phyloP scores from a whole-genome alignment of 2,329 filamentous ascomycete genomes.

The Aureobasidium sp. region DNA sequence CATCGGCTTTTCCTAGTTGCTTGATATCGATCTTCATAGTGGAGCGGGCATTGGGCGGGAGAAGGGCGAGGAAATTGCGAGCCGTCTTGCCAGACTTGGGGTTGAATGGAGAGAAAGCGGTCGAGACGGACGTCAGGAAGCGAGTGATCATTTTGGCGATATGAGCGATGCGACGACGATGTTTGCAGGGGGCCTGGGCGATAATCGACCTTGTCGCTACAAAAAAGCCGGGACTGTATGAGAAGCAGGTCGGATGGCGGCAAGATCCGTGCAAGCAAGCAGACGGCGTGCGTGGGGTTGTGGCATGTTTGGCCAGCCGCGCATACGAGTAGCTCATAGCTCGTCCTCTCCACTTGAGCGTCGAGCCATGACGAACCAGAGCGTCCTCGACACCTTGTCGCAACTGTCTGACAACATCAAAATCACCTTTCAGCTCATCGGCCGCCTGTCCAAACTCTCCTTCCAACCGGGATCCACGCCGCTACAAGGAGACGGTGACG shows the following conservation, averaged over 20 bases:
- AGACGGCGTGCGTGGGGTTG: neutral
- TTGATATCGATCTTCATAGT: constrained; percentile 71
- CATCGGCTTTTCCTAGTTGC: constrained; percentile 59
- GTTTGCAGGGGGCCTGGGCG: neutral
- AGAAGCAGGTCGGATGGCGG: neutral
- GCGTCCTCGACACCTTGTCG: constrained; percentile 8
- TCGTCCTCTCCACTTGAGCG: neutral
- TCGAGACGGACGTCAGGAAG: constrained; percentile 76
- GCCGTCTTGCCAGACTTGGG: constrained; percentile 65
- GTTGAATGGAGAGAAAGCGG: constrained; percentile 90
- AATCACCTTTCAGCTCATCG: constrained; percentile 48
- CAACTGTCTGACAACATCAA: constrained; percentile 49
- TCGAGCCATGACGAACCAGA: constrained; percentile 9
- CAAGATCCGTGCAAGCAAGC: neutral
- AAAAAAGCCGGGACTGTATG: constrained; percentile 8
- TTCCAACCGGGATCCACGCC: constrained; percentile 56
- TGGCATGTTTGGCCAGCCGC: neutral
- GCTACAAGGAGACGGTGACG: constrained; percentile 51
- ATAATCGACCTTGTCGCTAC: neutral
- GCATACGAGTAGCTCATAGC: neutral
- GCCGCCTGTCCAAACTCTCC: constrained; percentile 52
- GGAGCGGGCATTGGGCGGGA: constrained; percentile 70
- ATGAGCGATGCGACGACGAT: neutral
- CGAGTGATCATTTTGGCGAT: constrained; percentile 66
- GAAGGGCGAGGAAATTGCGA: constrained; percentile 76